These are phyloP conservation scores for Colletotrichum horii DNA, from an alignment of 2,329 filamentous ascomycete genomes.

Conservation along the genomic window DNA sequence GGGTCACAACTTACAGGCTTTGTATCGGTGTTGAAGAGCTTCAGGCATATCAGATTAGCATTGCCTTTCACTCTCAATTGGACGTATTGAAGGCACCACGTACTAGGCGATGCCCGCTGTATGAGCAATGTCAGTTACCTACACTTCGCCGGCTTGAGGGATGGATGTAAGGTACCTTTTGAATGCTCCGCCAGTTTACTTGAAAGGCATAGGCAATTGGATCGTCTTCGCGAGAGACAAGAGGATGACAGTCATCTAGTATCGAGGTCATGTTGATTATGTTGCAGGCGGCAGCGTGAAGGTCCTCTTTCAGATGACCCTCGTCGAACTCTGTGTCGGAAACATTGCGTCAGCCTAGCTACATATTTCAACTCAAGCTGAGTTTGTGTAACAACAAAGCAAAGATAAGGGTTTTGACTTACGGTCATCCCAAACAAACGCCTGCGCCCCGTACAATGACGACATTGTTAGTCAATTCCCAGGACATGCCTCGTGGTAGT, in stretches of 20 bases:
- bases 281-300: neutral
- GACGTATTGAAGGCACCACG: too few relatives aligned
- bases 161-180: neutral
- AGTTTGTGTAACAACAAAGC: too few relatives aligned
- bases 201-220: neutral
- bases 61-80: neutral
- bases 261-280: neutral
- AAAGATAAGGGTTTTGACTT: neutral
- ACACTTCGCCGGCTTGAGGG: too few relatives aligned
- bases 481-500: neutral
- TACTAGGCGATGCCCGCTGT: neutral
- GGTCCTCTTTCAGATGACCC: neutral
- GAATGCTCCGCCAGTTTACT: neutral
- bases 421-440: neutral
- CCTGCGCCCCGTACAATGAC: neutral
- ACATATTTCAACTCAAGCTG: too few relatives aligned
- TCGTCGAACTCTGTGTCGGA: neutral
- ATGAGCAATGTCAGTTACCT: neutral
- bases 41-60: neutral
- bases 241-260: neutral
- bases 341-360: rapidly evolving
- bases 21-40: neutral
- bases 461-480: neutral
- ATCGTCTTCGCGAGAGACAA: neutral
- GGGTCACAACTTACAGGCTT: neutral